Conservation (phyloP, 352 stramenopile species). For the Blastocystis sp. region DNA sequence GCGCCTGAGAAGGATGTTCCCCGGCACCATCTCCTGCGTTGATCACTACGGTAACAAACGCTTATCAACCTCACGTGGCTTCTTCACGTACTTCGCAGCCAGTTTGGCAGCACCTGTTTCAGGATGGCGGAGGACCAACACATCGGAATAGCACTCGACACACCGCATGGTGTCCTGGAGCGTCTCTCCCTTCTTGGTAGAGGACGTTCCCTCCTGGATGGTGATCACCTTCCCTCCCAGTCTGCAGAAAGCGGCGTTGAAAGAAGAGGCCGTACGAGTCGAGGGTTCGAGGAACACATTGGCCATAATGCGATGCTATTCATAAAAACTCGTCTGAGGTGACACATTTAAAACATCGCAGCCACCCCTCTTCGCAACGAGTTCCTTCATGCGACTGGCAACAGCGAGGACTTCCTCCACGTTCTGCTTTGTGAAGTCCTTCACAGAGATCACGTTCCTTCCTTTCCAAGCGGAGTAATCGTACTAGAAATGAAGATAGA, state of each 20-base stretch:
- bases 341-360: slow-evolving; percentile 57
- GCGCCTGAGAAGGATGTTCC: slow-evolving; percentile 95
- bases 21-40: slow-evolving; percentile 82
- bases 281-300: slow-evolving; percentile 96
- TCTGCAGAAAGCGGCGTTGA: slow-evolving; percentile 90
- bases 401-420: slow-evolving; percentile 61
- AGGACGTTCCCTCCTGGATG: slow-evolving; percentile 84
- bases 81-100: slow-evolving; percentile 70
- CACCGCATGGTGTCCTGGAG: slow-evolving; percentile 91
- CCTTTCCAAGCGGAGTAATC: slow-evolving; percentile 63
- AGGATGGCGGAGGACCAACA: slow-evolving; percentile 87
- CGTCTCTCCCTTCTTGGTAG: slow-evolving; percentile 92
- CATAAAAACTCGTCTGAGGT: neutral
- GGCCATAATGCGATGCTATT: slow-evolving; percentile 76
- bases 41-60: slow-evolving; percentile 33
- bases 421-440: slow-evolving; percentile 63
- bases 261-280: slow-evolving; percentile 92
- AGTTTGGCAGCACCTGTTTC: slow-evolving; percentile 75
- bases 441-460: slow-evolving; percentile 64
- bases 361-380: slow-evolving; percentile 58
- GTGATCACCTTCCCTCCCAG: slow-evolving; percentile 87
- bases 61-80: slow-evolving; percentile 82
- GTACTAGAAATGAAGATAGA: slow-evolving; percentile 21
- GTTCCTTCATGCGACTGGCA: slow-evolving; percentile 62
- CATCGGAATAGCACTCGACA: slow-evolving; percentile 88